Conservation (phyloP, 495 filamentous ascomycete species). For the Chaetomium fimeti region DNA sequence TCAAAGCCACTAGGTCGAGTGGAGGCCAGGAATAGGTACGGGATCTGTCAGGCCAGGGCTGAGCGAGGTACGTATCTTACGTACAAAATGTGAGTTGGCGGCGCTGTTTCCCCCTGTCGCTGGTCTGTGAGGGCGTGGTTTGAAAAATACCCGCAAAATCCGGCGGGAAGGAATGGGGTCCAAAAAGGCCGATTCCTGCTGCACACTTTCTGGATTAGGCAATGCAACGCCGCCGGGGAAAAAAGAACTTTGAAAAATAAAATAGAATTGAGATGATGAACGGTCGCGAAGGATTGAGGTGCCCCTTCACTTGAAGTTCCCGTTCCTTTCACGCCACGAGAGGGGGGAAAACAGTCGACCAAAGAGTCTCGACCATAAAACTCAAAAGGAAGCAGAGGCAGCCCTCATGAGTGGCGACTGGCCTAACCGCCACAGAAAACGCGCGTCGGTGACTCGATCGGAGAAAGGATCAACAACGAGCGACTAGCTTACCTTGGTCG, state of each 20-base stretch:
- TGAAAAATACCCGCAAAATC: not conserved
- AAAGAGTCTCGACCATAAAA: not conserved
- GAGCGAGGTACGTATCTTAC: not conserved
- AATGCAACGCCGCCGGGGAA: not conserved
- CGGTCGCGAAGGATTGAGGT: not conserved
- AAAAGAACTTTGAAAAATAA: too few relatives aligned
- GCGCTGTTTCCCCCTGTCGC: not conserved
- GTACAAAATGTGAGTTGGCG: conserved; percentile 6
- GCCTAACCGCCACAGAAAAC: not conserved
- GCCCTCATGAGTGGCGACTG: too few relatives aligned
- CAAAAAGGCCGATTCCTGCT: not conserved
- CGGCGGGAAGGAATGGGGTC: not conserved
- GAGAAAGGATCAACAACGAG: not conserved
- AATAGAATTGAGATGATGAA: not conserved
- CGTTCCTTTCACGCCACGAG: not conserved
- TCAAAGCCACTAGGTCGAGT: not conserved
- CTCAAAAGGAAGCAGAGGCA: too few relatives aligned
- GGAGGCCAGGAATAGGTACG: not conserved
- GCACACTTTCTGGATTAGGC: not conserved
- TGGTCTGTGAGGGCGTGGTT: not conserved
- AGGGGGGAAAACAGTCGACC: not conserved
- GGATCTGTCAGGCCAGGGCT: not conserved
- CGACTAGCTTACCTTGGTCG: not conserved
- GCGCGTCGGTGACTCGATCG: not conserved
- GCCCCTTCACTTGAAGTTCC: not conserved